Evolutionary conservation across 371 early-diverging fungal genomes (phyloP), one percentile per base, ranked within the genome.

Genomic region (Blakeslea trispora): DNA sequence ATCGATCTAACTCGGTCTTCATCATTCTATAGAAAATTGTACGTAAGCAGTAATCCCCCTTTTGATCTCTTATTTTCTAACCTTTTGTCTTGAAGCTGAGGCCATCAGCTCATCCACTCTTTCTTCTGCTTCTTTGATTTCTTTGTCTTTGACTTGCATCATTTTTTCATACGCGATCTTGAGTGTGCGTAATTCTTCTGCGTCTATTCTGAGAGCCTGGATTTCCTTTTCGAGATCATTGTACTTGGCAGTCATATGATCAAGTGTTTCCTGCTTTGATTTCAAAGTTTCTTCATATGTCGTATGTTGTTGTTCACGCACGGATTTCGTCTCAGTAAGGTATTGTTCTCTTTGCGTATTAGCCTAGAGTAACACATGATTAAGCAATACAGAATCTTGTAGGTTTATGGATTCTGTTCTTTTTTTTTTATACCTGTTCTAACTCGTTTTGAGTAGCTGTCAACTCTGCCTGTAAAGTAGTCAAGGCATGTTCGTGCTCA

Each of bases 141-240:
- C 77, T 51, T 73, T 57, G 34, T 73, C 68, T 53, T 77, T 77
- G 19, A 52, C 74, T 40, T 50, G 37, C 15, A 76, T 47, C 71
- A 77, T 64, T 39, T 73, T 73, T 6, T 71, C 74, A 57, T 68
- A 77, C 2, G 74, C 69, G 28, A 53, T 44, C 41, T 67, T 59
- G 24, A 67, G 55, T 14, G 63, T 59, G 13, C 56, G 50, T 39
- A 63, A 41, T 45, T 66, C 67, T 11, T 64, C 60, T 43, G 62
- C 41, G 14, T 42, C 31, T 14, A 14, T 21, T 21, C 41, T 22
- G 10, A 9, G n/a, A 9, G 21, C 41, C 4, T 32, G 14, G 15
- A 41, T 19, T 42, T 39, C 46, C 6, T 43, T 53, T 31, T 57
- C 22, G 22, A 45, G 41, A 14, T 47, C 24, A 32, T 57, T 44